Percentiles rank a stretch among this genome's conserved stretches.
These are phyloP conservation scores for Penicillium sumatraense DNA, from an alignment of 2,329 filamentous ascomycete genomes.

Conservation along the genomic window DNA sequence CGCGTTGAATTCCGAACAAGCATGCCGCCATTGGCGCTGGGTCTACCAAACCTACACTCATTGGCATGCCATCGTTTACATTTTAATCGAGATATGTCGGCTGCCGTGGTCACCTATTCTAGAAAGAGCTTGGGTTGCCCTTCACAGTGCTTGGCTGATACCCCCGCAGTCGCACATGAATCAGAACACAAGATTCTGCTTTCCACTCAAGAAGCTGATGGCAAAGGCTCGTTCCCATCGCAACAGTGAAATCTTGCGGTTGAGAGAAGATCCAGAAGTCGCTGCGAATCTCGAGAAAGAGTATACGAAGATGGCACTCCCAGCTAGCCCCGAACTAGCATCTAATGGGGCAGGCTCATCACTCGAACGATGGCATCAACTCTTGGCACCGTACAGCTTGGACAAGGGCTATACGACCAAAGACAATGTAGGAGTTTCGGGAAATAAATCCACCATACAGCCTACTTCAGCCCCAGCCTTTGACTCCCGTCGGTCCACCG, in stretches of 20 bases:
- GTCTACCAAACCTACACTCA: constrained; percentile 64
- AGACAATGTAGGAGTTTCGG: not conserved
- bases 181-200: constrained; percentile 40
- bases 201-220: constrained; percentile 40
- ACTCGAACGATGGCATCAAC: constrained; percentile 35
- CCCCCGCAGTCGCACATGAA: constrained; percentile 34
- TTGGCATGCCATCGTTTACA: constrained; percentile 63
- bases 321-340: constrained; percentile 35
- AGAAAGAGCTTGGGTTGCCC: constrained; percentile 55
- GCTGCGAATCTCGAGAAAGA: constrained; percentile 13
- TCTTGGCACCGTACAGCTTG: constrained; percentile 16
- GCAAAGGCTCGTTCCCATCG: constrained; percentile 37
- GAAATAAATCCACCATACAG: not conserved
- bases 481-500: not conserved
- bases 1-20: constrained; percentile 56
- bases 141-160: constrained; percentile 51
- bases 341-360: constrained; percentile 17
- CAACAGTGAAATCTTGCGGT: constrained; percentile 33
- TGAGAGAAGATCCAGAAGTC: constrained; percentile 32
- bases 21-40: constrained; percentile 60
- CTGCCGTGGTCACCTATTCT: constrained; percentile 52
- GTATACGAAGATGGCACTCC: constrained; percentile 15
- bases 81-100: constrained; percentile 57
- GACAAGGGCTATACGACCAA: not conserved
- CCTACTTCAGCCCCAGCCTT: not conserved